Percentiles rank a stretch among this genome's conserved stretches.
Conservation (phyloP, 2,329 filamentous ascomycete genomes). For the Penicillium decumbens region DNA sequence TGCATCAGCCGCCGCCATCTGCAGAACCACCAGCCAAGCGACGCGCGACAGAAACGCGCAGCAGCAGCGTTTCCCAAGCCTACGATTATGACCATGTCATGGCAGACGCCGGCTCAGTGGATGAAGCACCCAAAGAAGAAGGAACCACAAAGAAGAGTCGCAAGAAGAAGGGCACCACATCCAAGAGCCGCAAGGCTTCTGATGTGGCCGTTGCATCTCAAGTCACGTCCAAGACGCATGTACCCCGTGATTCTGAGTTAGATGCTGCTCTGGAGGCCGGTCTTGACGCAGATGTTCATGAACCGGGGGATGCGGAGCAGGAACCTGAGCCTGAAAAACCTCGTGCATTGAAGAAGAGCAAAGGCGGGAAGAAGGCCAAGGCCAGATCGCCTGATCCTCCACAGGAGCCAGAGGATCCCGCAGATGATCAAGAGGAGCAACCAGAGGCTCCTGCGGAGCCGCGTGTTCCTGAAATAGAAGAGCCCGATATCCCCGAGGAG, state of each 20-base stretch:
- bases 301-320: constrained; percentile 36
- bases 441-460: constrained; percentile 4
- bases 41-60: constrained; percentile 51
- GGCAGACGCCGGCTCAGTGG: constrained; percentile 17
- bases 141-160: constrained; percentile 45
- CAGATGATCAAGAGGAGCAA: constrained; percentile 8
- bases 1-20: constrained; percentile 18
- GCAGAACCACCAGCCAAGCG: constrained; percentile 53
- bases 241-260: constrained; percentile 61
- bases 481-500: constrained; percentile 2
- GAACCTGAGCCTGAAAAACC: constrained; percentile 17
- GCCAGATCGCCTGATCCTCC: constrained; percentile 9
- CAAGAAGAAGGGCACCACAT: constrained; percentile 38
- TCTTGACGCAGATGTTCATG: constrained; percentile 54
- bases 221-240: constrained; percentile 41
- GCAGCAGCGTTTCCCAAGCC: constrained; percentile 44
- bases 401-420: constrained; percentile 6
- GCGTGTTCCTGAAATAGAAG: background rate
- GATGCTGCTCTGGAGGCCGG: constrained; percentile 63
- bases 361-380: constrained; percentile 30
- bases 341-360: constrained; percentile 26
- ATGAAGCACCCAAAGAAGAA: constrained; percentile 24
- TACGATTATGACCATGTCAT: constrained; percentile 38
- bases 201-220: constrained; percentile 46
- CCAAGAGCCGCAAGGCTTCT: constrained; percentile 50